phyloP scores from a whole-genome alignment of 257 asterid species.

The Agastache rugosa region DNA sequence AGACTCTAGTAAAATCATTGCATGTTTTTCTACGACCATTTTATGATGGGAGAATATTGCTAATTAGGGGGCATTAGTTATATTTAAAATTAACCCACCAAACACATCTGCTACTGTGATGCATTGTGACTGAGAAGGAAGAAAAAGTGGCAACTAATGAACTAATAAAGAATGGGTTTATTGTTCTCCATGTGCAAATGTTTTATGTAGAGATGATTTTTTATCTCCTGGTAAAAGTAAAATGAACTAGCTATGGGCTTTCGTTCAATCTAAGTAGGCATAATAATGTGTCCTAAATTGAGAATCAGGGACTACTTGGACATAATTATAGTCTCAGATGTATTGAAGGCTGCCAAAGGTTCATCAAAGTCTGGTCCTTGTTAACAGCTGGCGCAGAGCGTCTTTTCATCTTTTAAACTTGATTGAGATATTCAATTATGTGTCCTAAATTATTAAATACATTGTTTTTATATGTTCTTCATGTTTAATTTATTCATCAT shows the following conservation, averaged over 20 bases:
- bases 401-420: neutral
- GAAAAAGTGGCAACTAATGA: constrained; percentile 2
- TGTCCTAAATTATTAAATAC: neutral
- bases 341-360: too few species aligned
- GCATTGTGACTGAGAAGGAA: neutral
- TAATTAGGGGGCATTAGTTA: neutral
- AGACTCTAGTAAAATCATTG: neutral
- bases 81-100: neutral
- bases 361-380: neutral
- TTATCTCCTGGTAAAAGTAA: constrained; percentile 3
- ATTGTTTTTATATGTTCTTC: constrained; percentile 14
- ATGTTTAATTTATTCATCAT: neutral
- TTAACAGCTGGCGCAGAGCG: neutral
- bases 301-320: too few species aligned
- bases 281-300: too few species aligned
- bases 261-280: too few species aligned
- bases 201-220: neutral
- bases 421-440: constrained; percentile 7
- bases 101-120: neutral
- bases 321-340: too few species aligned
- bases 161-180: too few species aligned
- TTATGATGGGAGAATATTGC: neutral
- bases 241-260: neutral
- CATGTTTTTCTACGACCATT: neutral
- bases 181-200: too few species aligned